These are phyloP conservation scores for Rhodotorula sp. DNA, from an alignment of 1,284 basidiomycete genomes.

Conservation along the genomic window DNA sequence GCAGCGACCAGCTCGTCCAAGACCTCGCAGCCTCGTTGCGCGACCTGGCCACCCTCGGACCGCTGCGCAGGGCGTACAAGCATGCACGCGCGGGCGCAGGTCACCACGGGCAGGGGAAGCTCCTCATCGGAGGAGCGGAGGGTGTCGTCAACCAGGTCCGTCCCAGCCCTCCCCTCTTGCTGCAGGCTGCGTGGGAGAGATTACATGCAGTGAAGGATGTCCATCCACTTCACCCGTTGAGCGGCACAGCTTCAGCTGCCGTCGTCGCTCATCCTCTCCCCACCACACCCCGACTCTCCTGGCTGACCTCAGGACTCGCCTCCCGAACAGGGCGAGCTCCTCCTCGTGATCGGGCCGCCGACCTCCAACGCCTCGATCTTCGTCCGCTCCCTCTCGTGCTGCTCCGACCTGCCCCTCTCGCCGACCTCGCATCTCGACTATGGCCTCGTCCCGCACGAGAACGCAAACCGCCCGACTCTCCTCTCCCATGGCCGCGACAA, in stretches of 20 bases:
- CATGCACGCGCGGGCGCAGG: neutral
- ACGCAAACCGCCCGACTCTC: conserved; percentile 47
- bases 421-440: conserved; percentile 42
- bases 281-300: neutral
- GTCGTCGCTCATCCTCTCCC: too few relatives aligned
- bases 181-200: too few relatives aligned
- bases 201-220: too few relatives aligned
- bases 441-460: conserved; percentile 32
- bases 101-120: neutral
- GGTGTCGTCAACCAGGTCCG: conserved; percentile 40
- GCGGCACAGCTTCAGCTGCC: too few relatives aligned
- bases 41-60: conserved; percentile 28
- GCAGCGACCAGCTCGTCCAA: conserved; percentile 30
- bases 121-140: conserved; percentile 32
- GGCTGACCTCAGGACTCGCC: neutral
- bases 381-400: conserved; percentile 50
- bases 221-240: too few relatives aligned
- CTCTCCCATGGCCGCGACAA: conserved; percentile 43
- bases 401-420: conserved; percentile 34
- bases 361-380: conserved; percentile 47
- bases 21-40: conserved; percentile 16
- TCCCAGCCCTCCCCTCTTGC: neutral
- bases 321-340: conserved; percentile 57
- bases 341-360: conserved; percentile 59
- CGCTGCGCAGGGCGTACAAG: conserved; percentile 13